Base-by-base conservation (phyloP, 805 yeast species). In the Metschnikowia noctiluminum region DNA sequence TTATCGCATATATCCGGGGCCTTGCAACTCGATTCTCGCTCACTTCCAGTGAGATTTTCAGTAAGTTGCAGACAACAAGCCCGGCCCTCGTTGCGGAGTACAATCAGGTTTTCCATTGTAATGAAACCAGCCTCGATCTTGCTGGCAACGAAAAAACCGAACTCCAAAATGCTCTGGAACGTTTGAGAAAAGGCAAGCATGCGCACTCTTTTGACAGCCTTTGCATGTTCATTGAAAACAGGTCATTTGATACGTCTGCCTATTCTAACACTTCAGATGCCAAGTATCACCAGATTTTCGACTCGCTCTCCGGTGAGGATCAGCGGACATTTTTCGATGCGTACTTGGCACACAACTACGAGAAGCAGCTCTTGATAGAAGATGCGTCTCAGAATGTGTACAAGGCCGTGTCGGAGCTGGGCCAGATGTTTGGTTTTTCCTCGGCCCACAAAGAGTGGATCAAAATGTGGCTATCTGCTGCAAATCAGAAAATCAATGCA, bases 291-390 rank as follows among this genome's bases (percentile, higher is more conserved):
- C 57, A 60, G 15, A 53, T 59, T 14, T 64, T 60, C 41, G 69
- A 66, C 27, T 45, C 50, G 5, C 34, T 60, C 1, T 28, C 48
- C 1, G 45, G 42, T 3, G 41, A 28, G 5, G 50, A 56, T 6
- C 58, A 61, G 42, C 9, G 31, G 6, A 34, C 42, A 10, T 71
- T 71, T 45, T 50, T 65, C 58, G 31, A 49, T 1, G 51, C 59
- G 8, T 70, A 70, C 49, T 48, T 53, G 13, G 43, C 41, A 3
- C 64, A 58, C 55, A 63, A 63, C 50, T 45, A 41, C 28, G 21
- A 38, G 12, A 65, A 63, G 45, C 73, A 71, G 46, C 47, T 58
- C n/a, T 47, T 58, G 14, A 53, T 71, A 2, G 77, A 71, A 48
- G 46, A 51, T 1, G 49, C 60, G 34, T 57, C 60, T 14, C 50